Evolutionary conservation across 192 early-diverging fungal species (phyloP).

Genomic region (Geranomyces variabilis): DNA sequence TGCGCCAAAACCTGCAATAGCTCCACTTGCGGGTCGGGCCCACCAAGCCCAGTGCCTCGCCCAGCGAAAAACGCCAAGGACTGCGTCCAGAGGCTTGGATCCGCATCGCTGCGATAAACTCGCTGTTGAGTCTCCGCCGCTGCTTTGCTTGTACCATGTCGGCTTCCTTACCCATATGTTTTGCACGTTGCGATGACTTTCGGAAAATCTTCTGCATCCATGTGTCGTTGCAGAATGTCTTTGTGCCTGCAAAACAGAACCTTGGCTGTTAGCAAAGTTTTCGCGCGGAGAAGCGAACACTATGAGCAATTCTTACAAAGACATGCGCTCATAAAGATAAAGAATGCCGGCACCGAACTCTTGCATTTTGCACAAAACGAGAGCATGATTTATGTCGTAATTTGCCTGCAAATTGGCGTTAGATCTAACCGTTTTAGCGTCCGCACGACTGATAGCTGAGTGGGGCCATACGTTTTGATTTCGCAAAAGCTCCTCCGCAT

Average conservation of each 20-base stretch:
- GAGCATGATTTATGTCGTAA: slow-evolving; percentile 90
- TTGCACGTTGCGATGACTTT: slow-evolving; percentile 49
- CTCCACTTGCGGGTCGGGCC: slow-evolving; percentile 30
- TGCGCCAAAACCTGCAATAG: slow-evolving; percentile 66
- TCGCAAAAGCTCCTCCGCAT: slow-evolving; percentile 14
- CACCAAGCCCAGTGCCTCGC: slow-evolving; percentile 21
- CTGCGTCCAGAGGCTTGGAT: slow-evolving; percentile 53
- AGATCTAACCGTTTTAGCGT: neutral
- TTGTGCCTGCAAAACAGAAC: slow-evolving; percentile 35
- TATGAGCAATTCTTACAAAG: slow-evolving; percentile 52
- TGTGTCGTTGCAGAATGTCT: slow-evolving; percentile 53
- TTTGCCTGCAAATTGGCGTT: slow-evolving; percentile 37
- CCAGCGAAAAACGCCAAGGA: slow-evolving; percentile 53
- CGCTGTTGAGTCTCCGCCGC: neutral
- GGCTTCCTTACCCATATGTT: slow-evolving; percentile 48
- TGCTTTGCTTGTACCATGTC: neutral
- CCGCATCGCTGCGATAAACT: slow-evolving; percentile 33
- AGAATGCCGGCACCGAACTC: slow-evolving; percentile 84
- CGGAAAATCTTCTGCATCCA: slow-evolving; percentile 45
- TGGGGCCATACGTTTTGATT: slow-evolving; percentile 7
- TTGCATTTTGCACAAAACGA: slow-evolving; percentile 86
- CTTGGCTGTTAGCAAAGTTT: neutral
- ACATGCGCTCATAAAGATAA: slow-evolving; percentile 84
- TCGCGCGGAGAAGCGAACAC: neutral
- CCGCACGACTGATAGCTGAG: neutral